A percentile compares a stretch with the other conserved stretches of the same genome.
Evolutionary conservation across 331 rosid species (phyloP).

Genomic region (Rhamnella rubrinervis): DNA sequence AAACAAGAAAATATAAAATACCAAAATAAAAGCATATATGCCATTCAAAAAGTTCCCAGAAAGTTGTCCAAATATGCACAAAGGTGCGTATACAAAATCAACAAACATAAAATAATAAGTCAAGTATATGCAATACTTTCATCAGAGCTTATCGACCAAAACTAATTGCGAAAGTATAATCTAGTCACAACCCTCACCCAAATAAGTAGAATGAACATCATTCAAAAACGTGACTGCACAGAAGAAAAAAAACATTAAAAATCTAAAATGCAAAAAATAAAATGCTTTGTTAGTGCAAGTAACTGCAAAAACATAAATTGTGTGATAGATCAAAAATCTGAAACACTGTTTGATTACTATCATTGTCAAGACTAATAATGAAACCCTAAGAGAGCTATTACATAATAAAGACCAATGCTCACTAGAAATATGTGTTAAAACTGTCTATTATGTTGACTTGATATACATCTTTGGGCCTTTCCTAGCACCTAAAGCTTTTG

Average conservation of each 20-base stretch:
- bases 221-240: slow-evolving; percentile 80
- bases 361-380: slow-evolving; percentile 3
- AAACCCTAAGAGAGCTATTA: not conserved
- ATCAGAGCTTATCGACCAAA: slow-evolving; percentile 1
- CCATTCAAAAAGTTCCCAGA: slow-evolving; percentile 90
- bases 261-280: slow-evolving; percentile 64
- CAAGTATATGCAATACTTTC: not conserved
- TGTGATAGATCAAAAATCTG: slow-evolving; percentile 17
- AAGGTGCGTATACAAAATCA: slow-evolving; percentile 45
- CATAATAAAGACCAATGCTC: no score
- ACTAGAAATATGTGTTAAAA: no score
- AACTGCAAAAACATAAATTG: slow-evolving; percentile 47
- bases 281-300: slow-evolving; percentile 61
- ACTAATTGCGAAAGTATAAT: slow-evolving; percentile 5
- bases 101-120: slow-evolving; percentile 5
- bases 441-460: no score
- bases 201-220: slow-evolving; percentile 77
- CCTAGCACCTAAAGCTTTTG: no score
- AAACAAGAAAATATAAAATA: slow-evolving; percentile 29
- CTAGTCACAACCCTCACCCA: slow-evolving; percentile 66
- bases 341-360: slow-evolving; percentile 7
- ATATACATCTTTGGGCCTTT: no score
- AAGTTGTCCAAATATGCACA: slow-evolving; percentile 83
- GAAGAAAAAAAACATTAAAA: slow-evolving; percentile 81
- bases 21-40: slow-evolving; percentile 97